phyloP scores from a whole-genome alignment of 139 green algal genomes.

The Chlorella sorokiniana region DNA sequence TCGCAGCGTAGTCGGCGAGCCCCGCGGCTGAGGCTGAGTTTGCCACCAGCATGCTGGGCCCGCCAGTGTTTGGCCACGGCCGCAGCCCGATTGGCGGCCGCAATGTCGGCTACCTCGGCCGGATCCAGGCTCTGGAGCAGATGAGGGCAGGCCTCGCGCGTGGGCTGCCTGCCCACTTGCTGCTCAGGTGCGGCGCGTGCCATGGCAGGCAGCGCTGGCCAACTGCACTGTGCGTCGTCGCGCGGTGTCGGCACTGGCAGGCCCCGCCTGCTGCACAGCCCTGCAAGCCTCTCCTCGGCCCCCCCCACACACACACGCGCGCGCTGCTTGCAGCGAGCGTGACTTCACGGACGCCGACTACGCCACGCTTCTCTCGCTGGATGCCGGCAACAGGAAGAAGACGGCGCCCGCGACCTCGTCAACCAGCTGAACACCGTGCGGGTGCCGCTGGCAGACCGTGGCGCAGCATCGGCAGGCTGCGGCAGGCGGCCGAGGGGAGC shows the following conservation, averaged over 20 bases:
- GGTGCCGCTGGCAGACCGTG: background rate
- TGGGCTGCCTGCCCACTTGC: constrained; percentile 52
- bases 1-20: background rate
- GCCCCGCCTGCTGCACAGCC: no score
- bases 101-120: background rate
- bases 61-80: background rate
- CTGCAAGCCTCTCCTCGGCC: background rate
- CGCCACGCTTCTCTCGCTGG: constrained; percentile 67
- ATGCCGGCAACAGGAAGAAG: constrained; percentile 73
- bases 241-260: no score
- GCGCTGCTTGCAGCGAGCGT: constrained; percentile 36
- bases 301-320: background rate
- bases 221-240: background rate
- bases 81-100: background rate
- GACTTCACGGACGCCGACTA: constrained; percentile 64
- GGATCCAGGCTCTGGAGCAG: constrained; percentile 35
- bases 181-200: constrained; percentile 46
- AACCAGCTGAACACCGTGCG: constrained; percentile 45
- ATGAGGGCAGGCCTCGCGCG: constrained; percentile 44
- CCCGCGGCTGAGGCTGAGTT: constrained; percentile 11
- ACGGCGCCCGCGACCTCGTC: constrained; percentile 48
- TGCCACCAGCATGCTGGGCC: background rate
- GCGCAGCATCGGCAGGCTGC: background rate
- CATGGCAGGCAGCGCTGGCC: background rate
- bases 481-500: background rate